Evolutionary conservation across 176 grass and related monocot species (phyloP), one percentile per base, ranked within the genome.

Genomic region (Raddia distichophylla): DNA sequence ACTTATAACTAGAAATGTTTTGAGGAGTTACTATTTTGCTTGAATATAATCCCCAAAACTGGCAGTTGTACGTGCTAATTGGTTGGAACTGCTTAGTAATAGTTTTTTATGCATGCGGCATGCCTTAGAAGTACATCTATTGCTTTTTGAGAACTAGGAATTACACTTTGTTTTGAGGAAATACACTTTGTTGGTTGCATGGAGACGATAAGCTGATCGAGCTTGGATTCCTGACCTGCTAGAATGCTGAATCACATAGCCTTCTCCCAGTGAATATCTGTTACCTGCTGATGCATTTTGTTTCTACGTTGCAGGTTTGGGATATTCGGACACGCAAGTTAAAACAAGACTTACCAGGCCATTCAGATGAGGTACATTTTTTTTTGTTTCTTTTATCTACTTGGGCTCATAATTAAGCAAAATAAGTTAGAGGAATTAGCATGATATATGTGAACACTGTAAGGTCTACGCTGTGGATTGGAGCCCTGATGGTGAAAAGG

Each of bases 401-500:
- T 12, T 70, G 22, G 56, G 32, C 27, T 60, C 6, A 27, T 52
- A 15, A 40, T 40, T 40, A 40, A 50, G 69, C 69, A 20, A 40
- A 22, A 8, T 50, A 16, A 3, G 60, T 83, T n/a, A 61, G 52
- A 60, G 13, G 10, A 61, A 1, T 79, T 8, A 51, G 11, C 42
- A 67, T 56, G 17, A 64, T 49, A 56, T 12, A 33, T 73, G 64
- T 16, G 69, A 65, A 58, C 6, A 32, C 43, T 78, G 6, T 43
- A 73, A 89, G 75, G 89, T 88, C 7, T 91, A 84, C 12, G 67
- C 86, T 32, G 84, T 91, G 71, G 86, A 84, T 53, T 88, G 86
- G 86, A 91, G 85, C 49, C 85, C 85, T 11, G 82, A 87, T 7
- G 86, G 86, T 35, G 86, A 98, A 83, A 98, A 98, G 48, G 92